phyloP scores from a whole-genome alignment of 129 eudicot species.

The Silybum marianum region DNA sequence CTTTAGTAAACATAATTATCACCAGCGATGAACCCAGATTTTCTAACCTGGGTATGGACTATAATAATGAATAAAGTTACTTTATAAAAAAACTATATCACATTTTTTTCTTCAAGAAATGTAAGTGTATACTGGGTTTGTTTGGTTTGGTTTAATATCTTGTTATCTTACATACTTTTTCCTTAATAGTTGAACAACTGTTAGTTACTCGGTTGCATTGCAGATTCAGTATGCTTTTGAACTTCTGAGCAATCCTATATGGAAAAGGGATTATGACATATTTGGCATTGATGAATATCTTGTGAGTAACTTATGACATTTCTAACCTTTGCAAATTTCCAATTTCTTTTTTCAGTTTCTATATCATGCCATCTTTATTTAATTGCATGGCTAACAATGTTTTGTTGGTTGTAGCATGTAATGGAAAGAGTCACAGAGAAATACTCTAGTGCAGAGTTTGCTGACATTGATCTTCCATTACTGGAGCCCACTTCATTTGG shows the following conservation, averaged over 20 bases:
- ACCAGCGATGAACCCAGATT: neutral
- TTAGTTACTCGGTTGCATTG: slow-evolving; percentile 9
- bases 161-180: slow-evolving; percentile 3
- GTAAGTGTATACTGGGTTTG: neutral
- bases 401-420: slow-evolving; percentile 53
- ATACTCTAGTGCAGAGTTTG: slow-evolving; percentile 43
- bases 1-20: neutral
- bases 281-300: slow-evolving; percentile 71
- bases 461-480: slow-evolving; percentile 64
- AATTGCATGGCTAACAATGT: neutral
- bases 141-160: neutral
- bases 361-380: neutral
- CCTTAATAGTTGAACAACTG: neutral
- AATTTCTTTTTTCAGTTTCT: neutral
- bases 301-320: slow-evolving; percentile 46
- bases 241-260: slow-evolving; percentile 63
- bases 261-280: slow-evolving; percentile 95
- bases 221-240: slow-evolving; percentile 93
- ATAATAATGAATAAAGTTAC: neutral
- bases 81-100: neutral
- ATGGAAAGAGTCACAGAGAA: slow-evolving; percentile 54
- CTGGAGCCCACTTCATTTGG: slow-evolving; percentile 60
- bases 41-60: neutral
- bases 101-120: too few species aligned
- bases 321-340: neutral